Conservation (phyloP, 768 basidiomycete species). For the Pleurotus sapidus region DNA sequence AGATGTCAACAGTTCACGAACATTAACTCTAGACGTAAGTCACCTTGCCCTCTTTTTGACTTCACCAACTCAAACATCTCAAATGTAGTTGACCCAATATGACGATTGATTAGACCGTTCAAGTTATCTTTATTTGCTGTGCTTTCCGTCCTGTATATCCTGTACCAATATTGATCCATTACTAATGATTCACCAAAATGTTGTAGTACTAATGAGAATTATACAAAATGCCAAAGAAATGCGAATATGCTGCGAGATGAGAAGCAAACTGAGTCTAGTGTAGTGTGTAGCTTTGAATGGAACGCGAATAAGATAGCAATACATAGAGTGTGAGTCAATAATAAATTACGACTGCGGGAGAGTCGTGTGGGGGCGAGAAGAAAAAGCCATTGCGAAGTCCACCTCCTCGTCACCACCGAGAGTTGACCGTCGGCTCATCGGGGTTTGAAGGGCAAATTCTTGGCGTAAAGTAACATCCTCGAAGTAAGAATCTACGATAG, state of each 20-base stretch:
- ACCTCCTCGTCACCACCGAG: constrained; percentile 26
- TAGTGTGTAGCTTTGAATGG: neutral
- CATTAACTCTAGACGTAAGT: constrained; percentile 87
- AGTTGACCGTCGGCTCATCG: constrained; percentile 16
- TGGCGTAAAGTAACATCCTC: constrained; percentile 25
- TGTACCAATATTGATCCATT: neutral
- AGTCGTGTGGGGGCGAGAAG: constrained; percentile 18
- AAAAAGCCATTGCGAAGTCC: constrained; percentile 22
- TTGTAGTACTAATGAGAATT: constrained; percentile 5
- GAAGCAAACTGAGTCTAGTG: constrained; percentile 1
- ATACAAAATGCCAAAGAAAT: constrained; percentile 5
- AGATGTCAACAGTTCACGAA: constrained; percentile 88
- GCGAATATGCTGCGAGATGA: neutral
- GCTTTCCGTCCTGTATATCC: neutral
- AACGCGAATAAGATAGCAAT: constrained; percentile 7
- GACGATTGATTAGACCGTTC: constrained; percentile 37
- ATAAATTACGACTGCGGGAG: constrained; percentile 9
- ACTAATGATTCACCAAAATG: constrained; percentile 2
- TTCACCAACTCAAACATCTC: neutral
- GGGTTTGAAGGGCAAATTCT: constrained; percentile 9
- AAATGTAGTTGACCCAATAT: constrained; percentile 55
- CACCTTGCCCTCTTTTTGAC: neutral
- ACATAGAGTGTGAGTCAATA: neutral
- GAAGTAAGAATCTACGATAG: constrained; percentile 43
- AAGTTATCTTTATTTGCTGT: neutral